These are phyloP conservation scores for Tylopilus orsonianus DNA, from an alignment of 1,284 basidiomycete species.

Conservation along the genomic window DNA sequence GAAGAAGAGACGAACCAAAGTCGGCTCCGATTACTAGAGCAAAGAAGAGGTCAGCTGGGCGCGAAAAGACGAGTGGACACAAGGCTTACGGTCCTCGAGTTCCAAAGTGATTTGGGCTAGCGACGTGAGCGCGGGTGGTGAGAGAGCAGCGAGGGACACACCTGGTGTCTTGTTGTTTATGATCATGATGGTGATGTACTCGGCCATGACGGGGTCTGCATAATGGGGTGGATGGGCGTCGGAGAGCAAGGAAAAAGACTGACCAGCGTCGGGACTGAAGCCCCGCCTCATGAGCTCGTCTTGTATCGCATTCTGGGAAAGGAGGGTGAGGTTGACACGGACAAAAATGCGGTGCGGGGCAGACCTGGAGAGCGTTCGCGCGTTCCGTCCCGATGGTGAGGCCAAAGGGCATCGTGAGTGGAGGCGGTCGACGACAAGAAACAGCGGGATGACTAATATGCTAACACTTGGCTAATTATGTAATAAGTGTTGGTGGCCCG, in stretches of 20 bases:
- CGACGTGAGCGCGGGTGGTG: conserved; percentile 7
- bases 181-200: conserved; percentile 90
- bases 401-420: conserved; percentile 61
- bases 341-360: too few species aligned
- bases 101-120: conserved; percentile 80
- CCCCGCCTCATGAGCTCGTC: conserved; percentile 76
- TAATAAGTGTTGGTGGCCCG: too few species aligned
- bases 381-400: conserved; percentile 78
- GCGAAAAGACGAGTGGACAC: conserved; percentile 10
- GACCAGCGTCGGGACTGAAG: conserved; percentile 76
- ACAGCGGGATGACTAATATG: conserved; percentile 29
- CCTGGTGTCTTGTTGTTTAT: conserved; percentile 86
- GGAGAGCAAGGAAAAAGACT: conserved; percentile 26
- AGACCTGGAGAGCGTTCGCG: conserved; percentile 68
- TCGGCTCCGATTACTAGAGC: conserved; percentile 73
- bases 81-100: conserved; percentile 72
- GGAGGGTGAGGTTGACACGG: conserved; percentile 17
- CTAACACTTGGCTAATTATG: too few species aligned
- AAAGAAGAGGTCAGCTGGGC: conserved; percentile 20
- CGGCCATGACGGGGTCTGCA: conserved; percentile 83
- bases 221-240: conserved; percentile 9
- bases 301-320: conserved; percentile 70
- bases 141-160: conserved; percentile 40
- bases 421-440: conserved; percentile 23
- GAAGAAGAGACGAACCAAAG: conserved; percentile 51